Percentiles rank a stretch among this genome's conserved stretches.
Evolutionary conservation across 768 basidiomycete species (phyloP).

Genomic region (Hygrocybe punicea): DNA sequence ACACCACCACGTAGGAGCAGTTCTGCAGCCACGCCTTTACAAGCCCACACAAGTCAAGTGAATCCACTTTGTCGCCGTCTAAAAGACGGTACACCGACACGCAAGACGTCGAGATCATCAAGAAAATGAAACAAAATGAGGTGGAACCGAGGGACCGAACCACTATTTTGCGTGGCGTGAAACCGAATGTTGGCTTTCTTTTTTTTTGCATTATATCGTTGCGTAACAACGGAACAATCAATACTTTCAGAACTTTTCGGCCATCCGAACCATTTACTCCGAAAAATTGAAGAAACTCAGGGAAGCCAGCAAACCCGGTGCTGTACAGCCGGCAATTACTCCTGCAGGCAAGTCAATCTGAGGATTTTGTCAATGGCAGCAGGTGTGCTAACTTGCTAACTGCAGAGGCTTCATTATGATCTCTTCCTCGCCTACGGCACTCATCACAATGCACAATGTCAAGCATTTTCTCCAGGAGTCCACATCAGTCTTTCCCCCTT

Average conservation of each 20-base stretch:
- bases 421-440: too few relatives aligned
- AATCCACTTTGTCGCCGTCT: constrained; percentile 44
- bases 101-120: constrained; percentile 80
- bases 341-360: constrained; percentile 64
- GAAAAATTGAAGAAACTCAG: constrained; percentile 79
- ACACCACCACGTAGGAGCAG: constrained; percentile 36
- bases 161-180: constrained; percentile 77
- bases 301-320: constrained; percentile 57
- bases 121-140: constrained; percentile 73
- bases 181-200: constrained; percentile 44
- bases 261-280: constrained; percentile 58
- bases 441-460: too few relatives aligned
- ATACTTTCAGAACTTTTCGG: constrained; percentile 91
- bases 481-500: too few relatives aligned
- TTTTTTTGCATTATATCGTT: neutral
- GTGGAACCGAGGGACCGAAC: constrained; percentile 81
- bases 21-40: constrained; percentile 21
- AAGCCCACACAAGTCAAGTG: constrained; percentile 28
- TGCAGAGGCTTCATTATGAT: constrained; percentile 69
- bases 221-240: too few relatives aligned
- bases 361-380: constrained; percentile 94
- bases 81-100: constrained; percentile 79
- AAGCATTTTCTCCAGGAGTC: too few relatives aligned
- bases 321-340: constrained; percentile 33
- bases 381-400: constrained; percentile 29